Base-by-base conservation (phyloP, 192 early-diverging fungal species). In the Backusella macrospora region DNA sequence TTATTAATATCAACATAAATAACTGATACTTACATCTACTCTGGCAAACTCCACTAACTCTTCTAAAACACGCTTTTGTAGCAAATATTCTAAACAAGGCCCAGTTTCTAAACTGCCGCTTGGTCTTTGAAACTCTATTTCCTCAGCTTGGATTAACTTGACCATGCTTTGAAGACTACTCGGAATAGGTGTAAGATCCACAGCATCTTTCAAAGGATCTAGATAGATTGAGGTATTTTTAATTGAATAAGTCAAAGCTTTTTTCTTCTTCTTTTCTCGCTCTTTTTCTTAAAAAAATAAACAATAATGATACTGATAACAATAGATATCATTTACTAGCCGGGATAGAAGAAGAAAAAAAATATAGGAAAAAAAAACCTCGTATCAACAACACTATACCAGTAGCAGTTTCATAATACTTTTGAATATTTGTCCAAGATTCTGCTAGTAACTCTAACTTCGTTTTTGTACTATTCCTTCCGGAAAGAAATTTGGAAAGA, bases 151-250 rank as follows among this genome's bases (percentile, higher is more conserved):
- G 40, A 80, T 76, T 13, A 80, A 48, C 44, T 80, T 80, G 26
- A 80, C 74, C 37, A 80, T 80, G 26, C 69, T 74, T 34, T 80
- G 78, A 7, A 80, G 49, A 39, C 70, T 65, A 14, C 48, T 47
- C 10, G 78, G 78, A 44, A 80, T 80, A 14, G 78, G 78, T 21
- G 78, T 80, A 15, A 80, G 63, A 44, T 80, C 78, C 16, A 80
- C 74, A 43, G 78, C 78, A 69, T 80, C 78, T 80, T 76, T 80
- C 5, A 80, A 46, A 15, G 78, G 70, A 76, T 80, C 78, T 77
- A 55, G 12, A 55, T 65, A 14, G 29, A 29, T 37, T 65, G 21
- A 10, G 26, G 8, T 68, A 18, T 37, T 52, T 47, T 38, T 48
- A 23, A 39, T 43, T 66, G 34, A 40, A 34, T 38, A 64, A 64